Base-by-base conservation (phyloP, 2,329 filamentous ascomycete species). In the Claviceps fusiformis region DNA sequence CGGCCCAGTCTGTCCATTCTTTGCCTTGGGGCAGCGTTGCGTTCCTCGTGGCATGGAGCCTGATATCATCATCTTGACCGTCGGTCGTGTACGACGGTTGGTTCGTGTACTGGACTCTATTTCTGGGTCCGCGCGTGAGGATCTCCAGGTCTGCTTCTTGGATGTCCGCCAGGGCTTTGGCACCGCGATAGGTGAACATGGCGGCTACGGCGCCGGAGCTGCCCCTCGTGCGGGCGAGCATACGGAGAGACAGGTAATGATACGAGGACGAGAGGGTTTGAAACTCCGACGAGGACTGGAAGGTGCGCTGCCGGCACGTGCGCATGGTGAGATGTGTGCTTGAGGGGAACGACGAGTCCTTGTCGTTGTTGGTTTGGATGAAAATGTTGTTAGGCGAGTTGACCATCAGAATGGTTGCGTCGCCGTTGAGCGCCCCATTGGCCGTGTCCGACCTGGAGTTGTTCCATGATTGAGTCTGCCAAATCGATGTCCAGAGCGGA, bases 51-150 rank as follows among this genome's bases (percentile, higher is more conserved):
- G 80, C 75, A 31, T 68, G 63, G 4, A 71, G 63, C 47, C 78
- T 66, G 37, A 74, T 70, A 73, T 75, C 10, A 69, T 64, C 13
- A 7, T 33, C 49, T n/a, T 24, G 35, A 33, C 33, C 46, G 44
- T 41, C 52, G 24, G 50, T 27, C 7, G 51, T 73, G 55, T 76
- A 74, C 0, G 76, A 70, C 0, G 80, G 80, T 63, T 84, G 80
- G 63, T 84, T 84, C 15, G 80, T 83, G 66, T 80, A 83, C 57
- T 78, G 75, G 43, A 79, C 66, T 43, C 65, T 66, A 55, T 73
- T 60, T 29, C 62, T 65, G 1, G 73, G 70, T 55, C 75, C 75
- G 31, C 65, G 63, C 2, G 77, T 80, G 51, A 78, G 68, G 51
- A 80, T 69, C 65, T 81, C 77, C 31, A 80, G 67, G 60, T 80